These are phyloP conservation scores for Beauveria scarabaeidicola DNA, from an alignment of 2,329 filamentous ascomycete genomes.

Conservation along the genomic window DNA sequence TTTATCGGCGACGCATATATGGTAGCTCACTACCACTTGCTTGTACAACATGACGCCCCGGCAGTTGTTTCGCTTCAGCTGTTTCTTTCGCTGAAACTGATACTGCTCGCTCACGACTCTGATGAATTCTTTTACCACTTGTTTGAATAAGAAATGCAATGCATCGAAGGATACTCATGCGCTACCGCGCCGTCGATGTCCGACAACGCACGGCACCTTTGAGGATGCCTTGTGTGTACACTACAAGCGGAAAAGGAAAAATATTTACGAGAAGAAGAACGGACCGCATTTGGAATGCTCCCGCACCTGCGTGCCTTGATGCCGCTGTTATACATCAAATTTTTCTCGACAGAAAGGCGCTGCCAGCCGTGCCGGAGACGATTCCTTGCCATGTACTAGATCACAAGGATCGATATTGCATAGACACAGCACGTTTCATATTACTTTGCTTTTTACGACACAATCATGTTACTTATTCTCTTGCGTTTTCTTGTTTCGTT, in stretches of 20 bases:
- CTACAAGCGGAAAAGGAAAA: conserved; percentile 10
- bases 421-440: conserved; percentile 14
- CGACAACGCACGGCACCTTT: conserved; percentile 3
- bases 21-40: conserved; percentile 18
- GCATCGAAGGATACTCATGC: conserved; percentile 14
- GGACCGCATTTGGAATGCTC: background rate
- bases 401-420: conserved; percentile 12
- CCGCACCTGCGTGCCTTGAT: background rate
- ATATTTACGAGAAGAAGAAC: conserved; percentile 7
- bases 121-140: conserved; percentile 31
- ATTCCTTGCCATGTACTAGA: conserved; percentile 10
- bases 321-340: background rate
- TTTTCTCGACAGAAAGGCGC: conserved; percentile 12
- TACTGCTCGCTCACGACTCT: conserved; percentile 29
- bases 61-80: conserved; percentile 6
- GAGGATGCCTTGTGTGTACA: conserved; percentile 8
- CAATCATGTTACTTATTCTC: conserved; percentile 21
- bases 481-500: conserved; percentile 7
- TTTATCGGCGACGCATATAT: conserved; percentile 16
- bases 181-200: background rate
- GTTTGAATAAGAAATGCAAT: conserved; percentile 20
- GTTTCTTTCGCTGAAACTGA: conserved; percentile 16
- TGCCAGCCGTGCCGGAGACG: background rate
- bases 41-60: conserved; percentile 26
- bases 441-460: conserved; percentile 13